These are phyloP conservation scores for Medicago ruthenica DNA, from an alignment of 306 rosid genomes.

Conservation along the genomic window DNA sequence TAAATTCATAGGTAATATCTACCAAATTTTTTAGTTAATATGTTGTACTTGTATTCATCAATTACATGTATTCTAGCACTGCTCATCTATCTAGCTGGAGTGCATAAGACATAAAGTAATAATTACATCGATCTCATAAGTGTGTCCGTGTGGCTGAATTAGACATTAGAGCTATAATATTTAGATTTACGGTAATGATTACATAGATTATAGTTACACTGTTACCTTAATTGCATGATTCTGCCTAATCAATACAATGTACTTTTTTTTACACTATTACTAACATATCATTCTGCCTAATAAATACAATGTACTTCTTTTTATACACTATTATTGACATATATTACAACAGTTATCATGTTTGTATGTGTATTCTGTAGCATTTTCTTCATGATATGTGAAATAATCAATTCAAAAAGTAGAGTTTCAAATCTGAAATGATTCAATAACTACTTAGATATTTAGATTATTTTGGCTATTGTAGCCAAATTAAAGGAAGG, in stretches of 20 bases:
- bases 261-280: not conserved
- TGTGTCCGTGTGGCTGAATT: not conserved
- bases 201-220: not conserved
- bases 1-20: not conserved
- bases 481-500: not conserved
- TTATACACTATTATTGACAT: not conserved
- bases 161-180: conserved; percentile 3
- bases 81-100: not conserved
- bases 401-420: not conserved
- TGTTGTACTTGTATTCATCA: not conserved
- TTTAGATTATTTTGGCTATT: not conserved
- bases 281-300: not conserved
- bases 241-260: not conserved
- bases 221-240: conserved; percentile 11
- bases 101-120: not conserved
- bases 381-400: conserved; percentile 2
- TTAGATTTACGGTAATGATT: not conserved
- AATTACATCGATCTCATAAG: not conserved
- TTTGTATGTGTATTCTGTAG: not conserved
- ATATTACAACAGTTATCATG: conserved; percentile 2
- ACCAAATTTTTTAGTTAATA: not conserved
- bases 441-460: not conserved
- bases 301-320: not conserved
- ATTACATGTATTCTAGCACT: not conserved
- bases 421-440: not conserved